Evolutionary conservation across 352 stramenopile species (phyloP).

Genomic region (Pythium phragmitis): DNA sequence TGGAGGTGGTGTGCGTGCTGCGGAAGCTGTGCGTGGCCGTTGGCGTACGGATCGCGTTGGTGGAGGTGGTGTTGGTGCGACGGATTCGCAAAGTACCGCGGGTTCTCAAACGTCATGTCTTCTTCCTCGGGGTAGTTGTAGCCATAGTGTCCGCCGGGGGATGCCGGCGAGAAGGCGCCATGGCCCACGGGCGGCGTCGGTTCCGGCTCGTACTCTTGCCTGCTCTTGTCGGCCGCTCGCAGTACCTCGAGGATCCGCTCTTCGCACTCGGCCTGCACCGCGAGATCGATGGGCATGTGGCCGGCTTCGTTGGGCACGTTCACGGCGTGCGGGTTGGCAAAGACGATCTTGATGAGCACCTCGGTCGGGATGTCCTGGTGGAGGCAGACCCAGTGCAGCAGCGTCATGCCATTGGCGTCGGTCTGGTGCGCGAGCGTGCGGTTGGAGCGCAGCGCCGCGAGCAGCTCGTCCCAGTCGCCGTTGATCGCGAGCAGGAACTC

Average conservation of each 20-base stretch:
- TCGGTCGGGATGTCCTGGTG: conserved; percentile 73
- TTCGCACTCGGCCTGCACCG: conserved; percentile 68
- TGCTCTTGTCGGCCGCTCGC: conserved; percentile 46
- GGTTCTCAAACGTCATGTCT: conserved; percentile 32
- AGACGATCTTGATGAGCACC: conserved; percentile 78
- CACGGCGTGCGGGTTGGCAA: conserved; percentile 72
- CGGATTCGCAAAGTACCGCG: conserved; percentile 26
- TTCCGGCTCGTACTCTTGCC: conserved; percentile 34
- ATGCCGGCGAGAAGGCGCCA: conserved; percentile 4
- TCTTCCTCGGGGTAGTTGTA: conserved; percentile 35
- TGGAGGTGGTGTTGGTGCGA: not conserved
- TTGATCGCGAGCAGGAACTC: conserved; percentile 81
- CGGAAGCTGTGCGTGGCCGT: not conserved
- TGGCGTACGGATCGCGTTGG: not conserved
- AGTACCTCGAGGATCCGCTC: conserved; percentile 75
- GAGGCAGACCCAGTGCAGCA: conserved; percentile 80
- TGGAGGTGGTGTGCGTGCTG: not conserved
- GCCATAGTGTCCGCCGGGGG: not conserved
- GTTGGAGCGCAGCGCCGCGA: conserved; percentile 62
- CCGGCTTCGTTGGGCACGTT: conserved; percentile 73
- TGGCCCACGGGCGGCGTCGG: not conserved
- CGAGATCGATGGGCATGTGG: conserved; percentile 71
- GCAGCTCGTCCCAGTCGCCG: conserved; percentile 74
- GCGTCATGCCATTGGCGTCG: conserved; percentile 71
- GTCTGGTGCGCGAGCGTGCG: conserved; percentile 54